These are phyloP conservation scores for Ceratobasidium papillatum DNA, from an alignment of 1,284 basidiomycete genomes.

Conservation along the genomic window DNA sequence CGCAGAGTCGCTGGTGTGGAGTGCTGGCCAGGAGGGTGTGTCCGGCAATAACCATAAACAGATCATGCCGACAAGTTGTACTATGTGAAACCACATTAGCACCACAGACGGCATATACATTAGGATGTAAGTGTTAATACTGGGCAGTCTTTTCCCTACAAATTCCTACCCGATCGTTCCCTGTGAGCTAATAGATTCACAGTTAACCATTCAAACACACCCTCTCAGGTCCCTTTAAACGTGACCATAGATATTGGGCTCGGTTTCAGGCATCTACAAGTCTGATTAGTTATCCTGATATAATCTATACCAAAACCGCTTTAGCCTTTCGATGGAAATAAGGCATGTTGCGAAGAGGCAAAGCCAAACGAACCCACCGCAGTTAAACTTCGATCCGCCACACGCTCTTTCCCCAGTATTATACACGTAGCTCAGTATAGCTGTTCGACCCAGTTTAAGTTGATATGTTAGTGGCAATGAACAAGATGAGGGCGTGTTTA, in stretches of 20 bases:
- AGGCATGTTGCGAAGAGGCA: conserved; percentile 87
- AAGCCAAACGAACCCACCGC: conserved; percentile 96
- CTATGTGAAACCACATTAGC: conserved; percentile 97
- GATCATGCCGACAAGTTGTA: conserved; percentile 95
- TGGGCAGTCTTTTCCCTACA: conserved; percentile 93
- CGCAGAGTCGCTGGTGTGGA: conserved; percentile 71
- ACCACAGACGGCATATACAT: conserved; percentile 97
- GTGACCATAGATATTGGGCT: conserved; percentile 99
- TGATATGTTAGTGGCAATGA: conserved; percentile 98
- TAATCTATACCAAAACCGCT: not conserved
- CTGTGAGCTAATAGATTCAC: not conserved
- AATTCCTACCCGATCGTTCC: conserved; percentile 69
- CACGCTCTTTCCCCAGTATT: conserved; percentile 96
- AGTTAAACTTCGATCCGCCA: conserved; percentile 72
- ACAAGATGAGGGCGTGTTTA: conserved; percentile 93
- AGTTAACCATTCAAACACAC: conserved; percentile 54
- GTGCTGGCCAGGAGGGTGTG: conserved; percentile 49
- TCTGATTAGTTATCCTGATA: conserved; percentile 75
- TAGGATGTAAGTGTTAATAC: conserved; percentile 99
- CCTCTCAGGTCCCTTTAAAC: conserved; percentile 82
- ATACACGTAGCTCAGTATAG: conserved; percentile 99
- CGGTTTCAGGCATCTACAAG: conserved; percentile 93
- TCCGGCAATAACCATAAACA: conserved; percentile 96
- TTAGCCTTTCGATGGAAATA: not conserved
- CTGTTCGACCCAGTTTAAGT: conserved; percentile 98